Evolutionary conservation across 2,329 filamentous ascomycete genomes (phyloP).

Genomic region (Monilinia aucupariae): DNA sequence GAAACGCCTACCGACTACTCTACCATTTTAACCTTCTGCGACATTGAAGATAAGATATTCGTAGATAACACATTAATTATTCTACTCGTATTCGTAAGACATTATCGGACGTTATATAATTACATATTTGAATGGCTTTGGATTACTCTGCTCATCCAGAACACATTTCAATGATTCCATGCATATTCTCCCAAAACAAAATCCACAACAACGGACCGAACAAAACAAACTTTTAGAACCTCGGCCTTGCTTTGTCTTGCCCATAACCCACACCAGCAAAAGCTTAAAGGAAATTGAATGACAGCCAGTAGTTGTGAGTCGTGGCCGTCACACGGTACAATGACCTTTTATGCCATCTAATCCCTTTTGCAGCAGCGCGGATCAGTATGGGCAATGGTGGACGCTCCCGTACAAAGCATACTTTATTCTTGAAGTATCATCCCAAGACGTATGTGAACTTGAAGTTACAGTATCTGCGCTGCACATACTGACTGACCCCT

Average conservation of each 20-base stretch:
- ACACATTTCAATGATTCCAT: too few species aligned
- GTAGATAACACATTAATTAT: too few species aligned
- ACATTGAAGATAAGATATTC: not conserved
- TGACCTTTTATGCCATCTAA: not conserved
- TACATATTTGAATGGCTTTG: too few species aligned
- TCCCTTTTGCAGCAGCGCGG: not conserved
- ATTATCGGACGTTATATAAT: too few species aligned
- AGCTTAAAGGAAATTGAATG: constrained; percentile 2
- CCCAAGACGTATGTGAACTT: not conserved
- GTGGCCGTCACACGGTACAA: not conserved
- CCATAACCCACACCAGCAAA: not conserved
- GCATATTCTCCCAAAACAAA: too few species aligned
- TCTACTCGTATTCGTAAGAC: too few species aligned
- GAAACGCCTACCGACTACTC: not conserved
- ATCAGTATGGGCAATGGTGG: not conserved
- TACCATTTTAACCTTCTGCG: not conserved
- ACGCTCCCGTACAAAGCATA: not conserved
- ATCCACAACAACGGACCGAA: not conserved
- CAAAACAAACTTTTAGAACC: not conserved
- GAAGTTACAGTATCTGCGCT: not conserved
- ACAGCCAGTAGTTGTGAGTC: not conserved
- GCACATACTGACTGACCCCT: not conserved
- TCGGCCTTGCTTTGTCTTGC: not conserved
- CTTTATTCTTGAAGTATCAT: not conserved
- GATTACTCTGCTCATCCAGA: too few species aligned